These are phyloP conservation scores for Boletus huronensis DNA, from an alignment of 768 basidiomycete species.

Conservation along the genomic window DNA sequence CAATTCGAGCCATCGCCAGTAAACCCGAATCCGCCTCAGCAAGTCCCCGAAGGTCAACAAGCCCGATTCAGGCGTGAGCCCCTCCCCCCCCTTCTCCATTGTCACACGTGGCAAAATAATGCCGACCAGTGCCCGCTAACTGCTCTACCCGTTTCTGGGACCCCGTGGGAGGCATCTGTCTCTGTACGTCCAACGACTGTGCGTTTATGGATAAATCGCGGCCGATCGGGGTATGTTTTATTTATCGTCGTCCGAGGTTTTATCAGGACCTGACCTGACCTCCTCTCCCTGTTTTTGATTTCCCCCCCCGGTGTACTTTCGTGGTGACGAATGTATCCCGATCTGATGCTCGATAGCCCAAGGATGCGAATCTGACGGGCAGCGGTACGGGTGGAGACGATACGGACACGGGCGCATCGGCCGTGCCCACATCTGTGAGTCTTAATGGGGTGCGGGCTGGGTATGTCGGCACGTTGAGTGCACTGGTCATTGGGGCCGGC, in stretches of 20 bases:
- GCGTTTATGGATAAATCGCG: conserved; percentile 60
- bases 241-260: no score
- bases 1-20: conserved; percentile 45
- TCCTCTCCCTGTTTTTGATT: not conserved
- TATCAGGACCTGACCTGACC: not conserved
- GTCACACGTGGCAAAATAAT: not conserved
- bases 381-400: conserved; percentile 45
- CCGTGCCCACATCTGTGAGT: conserved; percentile 40
- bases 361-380: conserved; percentile 67
- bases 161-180: conserved; percentile 61
- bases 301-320: not conserved
- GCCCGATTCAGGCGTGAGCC: conserved; percentile 57
- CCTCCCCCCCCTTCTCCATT: not conserved
- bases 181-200: conserved; percentile 56
- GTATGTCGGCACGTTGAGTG: not conserved
- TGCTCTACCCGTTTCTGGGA: conserved; percentile 84
- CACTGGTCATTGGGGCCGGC: not conserved
- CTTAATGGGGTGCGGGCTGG: conserved; percentile 39
- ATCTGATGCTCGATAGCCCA: conserved; percentile 41
- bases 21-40: conserved; percentile 67
- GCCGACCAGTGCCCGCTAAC: conserved; percentile 52
- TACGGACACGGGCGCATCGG: conserved; percentile 12
- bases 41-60: conserved; percentile 34
- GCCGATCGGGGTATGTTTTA: conserved; percentile 54
- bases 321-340: not conserved